A percentile compares a stretch with the other conserved stretches of the same genome.
Evolutionary conservation across 2,329 filamentous ascomycete genomes (phyloP).

Genomic region (Reticulascus tulasneorum): DNA sequence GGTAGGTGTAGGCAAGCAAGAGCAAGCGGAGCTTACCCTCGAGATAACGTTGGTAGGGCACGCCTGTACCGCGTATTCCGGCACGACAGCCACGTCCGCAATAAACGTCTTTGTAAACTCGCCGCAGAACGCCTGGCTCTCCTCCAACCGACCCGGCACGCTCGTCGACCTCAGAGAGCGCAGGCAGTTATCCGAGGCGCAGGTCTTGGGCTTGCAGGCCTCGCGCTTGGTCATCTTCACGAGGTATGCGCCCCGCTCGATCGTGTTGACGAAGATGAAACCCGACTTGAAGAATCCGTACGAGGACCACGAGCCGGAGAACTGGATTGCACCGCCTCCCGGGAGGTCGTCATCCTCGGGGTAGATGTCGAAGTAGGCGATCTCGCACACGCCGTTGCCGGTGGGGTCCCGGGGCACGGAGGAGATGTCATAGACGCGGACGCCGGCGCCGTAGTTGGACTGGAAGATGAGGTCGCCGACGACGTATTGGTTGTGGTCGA

Average conservation of each 20-base stretch:
- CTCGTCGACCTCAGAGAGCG: slow-evolving; percentile 14
- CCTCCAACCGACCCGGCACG: slow-evolving; percentile 15
- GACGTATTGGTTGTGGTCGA: slow-evolving; percentile 45
- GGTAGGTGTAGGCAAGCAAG: slow-evolving; percentile 17
- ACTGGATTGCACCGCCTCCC: slow-evolving; percentile 29
- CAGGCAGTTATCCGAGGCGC: slow-evolving; percentile 19
- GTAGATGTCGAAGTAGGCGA: slow-evolving; percentile 43
- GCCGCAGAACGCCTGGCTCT: slow-evolving; percentile 17
- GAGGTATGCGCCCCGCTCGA: slow-evolving; percentile 37
- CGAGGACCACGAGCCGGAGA: slow-evolving; percentile 39
- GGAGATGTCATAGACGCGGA: slow-evolving; percentile 30
- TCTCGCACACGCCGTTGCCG: slow-evolving; percentile 36
- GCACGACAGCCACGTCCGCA: slow-evolving; percentile 15
- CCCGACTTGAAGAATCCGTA: slow-evolving; percentile 40
- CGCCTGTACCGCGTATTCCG: slow-evolving; percentile 15
- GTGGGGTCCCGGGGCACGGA: slow-evolving; percentile 28
- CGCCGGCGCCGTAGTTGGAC: slow-evolving; percentile 41
- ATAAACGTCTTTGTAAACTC: slow-evolving; percentile 15
- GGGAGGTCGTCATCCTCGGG: slow-evolving; percentile 41
- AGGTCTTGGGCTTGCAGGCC: slow-evolving; percentile 16
- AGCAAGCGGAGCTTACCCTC: slow-evolving; percentile 18
- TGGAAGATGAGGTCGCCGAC: slow-evolving; percentile 37
- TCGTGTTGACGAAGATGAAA: slow-evolving; percentile 39
- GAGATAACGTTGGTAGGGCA: slow-evolving; percentile 17
- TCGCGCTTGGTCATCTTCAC: slow-evolving; percentile 27